Conservation (phyloP, 441 rosid species). For the Croton laevigatus region DNA sequence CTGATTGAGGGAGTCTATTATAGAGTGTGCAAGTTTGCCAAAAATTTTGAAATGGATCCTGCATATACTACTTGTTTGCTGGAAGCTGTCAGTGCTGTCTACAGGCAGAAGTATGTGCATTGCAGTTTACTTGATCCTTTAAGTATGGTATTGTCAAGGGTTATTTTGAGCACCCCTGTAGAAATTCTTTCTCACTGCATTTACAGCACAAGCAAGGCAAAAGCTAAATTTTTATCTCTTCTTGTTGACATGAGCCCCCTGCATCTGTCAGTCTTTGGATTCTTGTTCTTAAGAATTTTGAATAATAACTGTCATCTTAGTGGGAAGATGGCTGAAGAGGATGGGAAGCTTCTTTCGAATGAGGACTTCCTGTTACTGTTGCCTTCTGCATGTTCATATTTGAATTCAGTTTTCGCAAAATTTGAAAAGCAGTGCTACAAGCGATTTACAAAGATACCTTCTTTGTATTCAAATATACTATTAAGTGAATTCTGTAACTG, state of each 20-base stretch:
- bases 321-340: conserved; percentile 22
- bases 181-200: conserved; percentile 63
- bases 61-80: conserved; percentile 64
- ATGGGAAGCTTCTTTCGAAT: conserved; percentile 44
- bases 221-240: conserved; percentile 61
- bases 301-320: conserved; percentile 22
- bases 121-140: conserved; percentile 52
- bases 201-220: conserved; percentile 41
- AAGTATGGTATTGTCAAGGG: conserved; percentile 49
- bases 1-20: conserved; percentile 61
- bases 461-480: conserved; percentile 58
- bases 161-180: conserved; percentile 55
- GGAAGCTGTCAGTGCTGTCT: conserved; percentile 50
- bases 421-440: conserved; percentile 42
- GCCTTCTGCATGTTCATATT: conserved; percentile 64
- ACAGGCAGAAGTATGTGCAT: conserved; percentile 38
- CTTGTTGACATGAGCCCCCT: conserved; percentile 73
- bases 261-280: conserved; percentile 69
- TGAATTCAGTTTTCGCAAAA: conserved; percentile 43
- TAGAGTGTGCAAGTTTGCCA: conserved; percentile 54
- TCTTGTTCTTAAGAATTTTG: conserved; percentile 38
- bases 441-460: conserved; percentile 42
- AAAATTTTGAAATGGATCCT: conserved; percentile 40
- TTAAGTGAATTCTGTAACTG: conserved; percentile 52
- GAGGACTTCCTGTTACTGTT: conserved; percentile 64